phyloP scores from a whole-genome alignment of 78 protist species.

The Tieghemostelium lacteum region DNA sequence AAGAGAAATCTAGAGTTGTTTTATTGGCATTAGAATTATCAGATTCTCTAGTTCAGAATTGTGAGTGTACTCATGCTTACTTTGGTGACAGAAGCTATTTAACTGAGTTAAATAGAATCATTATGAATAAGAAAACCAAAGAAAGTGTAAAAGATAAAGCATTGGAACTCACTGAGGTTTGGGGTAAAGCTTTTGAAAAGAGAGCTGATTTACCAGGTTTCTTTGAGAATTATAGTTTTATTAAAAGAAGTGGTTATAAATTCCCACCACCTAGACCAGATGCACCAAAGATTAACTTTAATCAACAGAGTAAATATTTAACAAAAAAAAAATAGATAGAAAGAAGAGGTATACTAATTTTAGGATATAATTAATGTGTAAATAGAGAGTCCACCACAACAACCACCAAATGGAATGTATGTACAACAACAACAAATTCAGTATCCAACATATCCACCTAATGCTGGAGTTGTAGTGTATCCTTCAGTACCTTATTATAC shows the following conservation, averaged over 20 bases:
- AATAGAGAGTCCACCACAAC: not conserved
- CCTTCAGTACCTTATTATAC: too few relatives aligned
- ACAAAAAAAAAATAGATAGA: too few relatives aligned
- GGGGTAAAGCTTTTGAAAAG: slow-evolving; percentile 65
- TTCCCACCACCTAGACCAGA: slow-evolving; percentile 63
- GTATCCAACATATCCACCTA: not conserved
- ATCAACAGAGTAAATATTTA: not conserved
- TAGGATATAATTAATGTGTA: not conserved
- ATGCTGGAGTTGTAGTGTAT: too few relatives aligned
- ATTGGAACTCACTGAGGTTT: slow-evolving; percentile 47
- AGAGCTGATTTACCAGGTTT: slow-evolving; percentile 59
- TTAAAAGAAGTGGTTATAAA: slow-evolving; percentile 50
- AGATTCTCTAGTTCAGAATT: slow-evolving; percentile 63
- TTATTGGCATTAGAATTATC: slow-evolving; percentile 64
- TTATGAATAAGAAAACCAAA: slow-evolving; percentile 72
- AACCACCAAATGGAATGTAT: not conserved
- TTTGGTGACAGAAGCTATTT: slow-evolving; percentile 61
- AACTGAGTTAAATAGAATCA: slow-evolving; percentile 47
- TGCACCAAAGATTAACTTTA: slow-evolving; percentile 59
- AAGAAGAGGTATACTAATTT: slow-evolving; percentile 10
- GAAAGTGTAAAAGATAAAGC: slow-evolving; percentile 70
- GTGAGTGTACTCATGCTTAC: slow-evolving; percentile 64
- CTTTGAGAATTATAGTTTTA: slow-evolving; percentile 52
- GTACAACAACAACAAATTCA: not conserved
- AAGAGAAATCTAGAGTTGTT: slow-evolving; percentile 74